These are phyloP conservation scores for Exophiala calicioides DNA, from an alignment of 2,329 filamentous ascomycete species.

Conservation along the genomic window DNA sequence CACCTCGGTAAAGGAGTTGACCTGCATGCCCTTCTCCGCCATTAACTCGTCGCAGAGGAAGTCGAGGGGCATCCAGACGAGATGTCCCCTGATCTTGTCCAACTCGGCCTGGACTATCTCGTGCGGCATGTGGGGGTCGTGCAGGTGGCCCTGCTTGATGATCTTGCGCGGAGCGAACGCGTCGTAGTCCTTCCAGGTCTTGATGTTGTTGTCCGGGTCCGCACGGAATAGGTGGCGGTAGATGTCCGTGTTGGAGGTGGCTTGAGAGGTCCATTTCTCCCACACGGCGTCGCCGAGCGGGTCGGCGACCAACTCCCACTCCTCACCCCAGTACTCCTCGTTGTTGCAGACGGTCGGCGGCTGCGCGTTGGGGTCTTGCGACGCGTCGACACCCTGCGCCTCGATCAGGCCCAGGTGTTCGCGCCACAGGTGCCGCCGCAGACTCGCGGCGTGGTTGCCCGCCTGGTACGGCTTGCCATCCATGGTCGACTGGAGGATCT, in stretches of 20 bases:
- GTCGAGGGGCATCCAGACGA: conserved; percentile 93
- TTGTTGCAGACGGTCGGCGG: conserved; percentile 72
- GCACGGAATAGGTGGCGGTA: conserved; percentile 81
- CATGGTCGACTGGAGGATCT: conserved; percentile 71
- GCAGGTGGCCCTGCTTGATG: conserved; percentile 82
- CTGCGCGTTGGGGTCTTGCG: conserved; percentile 71
- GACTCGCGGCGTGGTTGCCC: conserved; percentile 72
- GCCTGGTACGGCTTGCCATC: conserved; percentile 70
- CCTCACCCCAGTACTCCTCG: conserved; percentile 68
- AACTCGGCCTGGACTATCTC: conserved; percentile 74
- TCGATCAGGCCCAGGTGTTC: conserved; percentile 86
- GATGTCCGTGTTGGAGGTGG: conserved; percentile 74
- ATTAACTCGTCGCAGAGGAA: conserved; percentile 83
- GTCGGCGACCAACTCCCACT: conserved; percentile 70
- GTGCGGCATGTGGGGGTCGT: conserved; percentile 72
- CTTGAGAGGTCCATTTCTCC: conserved; percentile 71
- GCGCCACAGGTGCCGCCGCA: conserved; percentile 83
- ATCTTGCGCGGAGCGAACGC: conserved; percentile 67
- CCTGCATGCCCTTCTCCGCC: conserved; percentile 83
- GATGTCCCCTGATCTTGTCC: conserved; percentile 77
- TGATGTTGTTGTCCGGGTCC: conserved; percentile 87
- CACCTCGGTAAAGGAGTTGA: conserved; percentile 84
- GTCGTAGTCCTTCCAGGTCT: conserved; percentile 88
- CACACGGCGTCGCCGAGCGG: conserved; percentile 70
- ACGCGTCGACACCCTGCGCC: conserved; percentile 67